Evolutionary conservation across 768 basidiomycete species (phyloP), one percentile per base, ranked within the genome.

Genomic region (Suillus paluster): DNA sequence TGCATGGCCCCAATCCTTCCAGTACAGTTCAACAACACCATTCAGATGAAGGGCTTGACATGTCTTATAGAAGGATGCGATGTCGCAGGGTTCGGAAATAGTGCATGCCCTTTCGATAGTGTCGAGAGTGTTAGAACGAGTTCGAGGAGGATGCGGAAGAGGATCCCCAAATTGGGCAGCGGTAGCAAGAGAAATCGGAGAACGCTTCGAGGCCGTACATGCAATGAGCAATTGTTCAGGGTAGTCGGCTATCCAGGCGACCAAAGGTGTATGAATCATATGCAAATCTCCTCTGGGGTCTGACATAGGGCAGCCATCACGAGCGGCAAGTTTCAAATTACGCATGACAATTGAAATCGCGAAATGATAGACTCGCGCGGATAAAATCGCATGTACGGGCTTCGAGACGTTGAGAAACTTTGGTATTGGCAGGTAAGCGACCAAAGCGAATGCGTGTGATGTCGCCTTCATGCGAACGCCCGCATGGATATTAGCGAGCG

Each of bases 401-500:
- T 58, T 67, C 0, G 67, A 57, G 1, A 48, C 64, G 39, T 70
- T 21, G 6, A 44, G 15, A 14, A 78, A 78, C 15, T 69, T 72
- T 0, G 74, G 68, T 9, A 78, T 70, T 2, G 77, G 77, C 1
- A 78, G 66, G 5, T 76, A 66, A 1, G 72, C 75, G 3, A 66
- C 63, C 1, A 77, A 61, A 1, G 68, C 59, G 23, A 70, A 79
- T 0, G 64, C 48, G 49, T 76, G 70, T n/a, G 70, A 71, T 2
- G 71, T 72, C 0, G 75, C 71, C 56, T 78, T 77, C 63, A 70
- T 75, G 1, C 65, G 65, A 36, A 76, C 64, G 1, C 67, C 68
- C 38, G 69, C 64, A 36, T 67, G 58, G 0, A 80, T 71, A 59
- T 80, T 79, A 12, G 74, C 74, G 6, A 78, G 46, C 1, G 62